Percentiles rank a stretch among this genome's conserved stretches.
Conservation (phyloP, 2,329 filamentous ascomycete genomes). For the Beauveria caledonica region DNA sequence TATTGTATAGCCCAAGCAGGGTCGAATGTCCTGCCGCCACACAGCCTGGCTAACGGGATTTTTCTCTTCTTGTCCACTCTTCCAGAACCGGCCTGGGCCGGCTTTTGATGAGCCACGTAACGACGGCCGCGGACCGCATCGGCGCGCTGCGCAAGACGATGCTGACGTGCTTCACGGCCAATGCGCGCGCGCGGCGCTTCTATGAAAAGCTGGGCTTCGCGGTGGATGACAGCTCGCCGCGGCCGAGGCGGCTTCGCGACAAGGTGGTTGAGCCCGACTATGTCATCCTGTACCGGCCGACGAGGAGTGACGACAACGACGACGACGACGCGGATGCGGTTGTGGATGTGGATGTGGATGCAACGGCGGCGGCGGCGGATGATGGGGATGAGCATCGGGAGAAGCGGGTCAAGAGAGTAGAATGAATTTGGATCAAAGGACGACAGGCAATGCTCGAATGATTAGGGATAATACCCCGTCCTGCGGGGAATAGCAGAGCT, state of each 20-base stretch:
- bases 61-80: neutral
- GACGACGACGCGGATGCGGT: neutral
- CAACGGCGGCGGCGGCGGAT: neutral
- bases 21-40: no score
- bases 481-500: neutral
- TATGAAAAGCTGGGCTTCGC: conserved; percentile 54
- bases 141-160: conserved; percentile 56
- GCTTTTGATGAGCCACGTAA: conserved; percentile 49
- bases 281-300: conserved; percentile 43
- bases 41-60: no score
- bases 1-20: no score
- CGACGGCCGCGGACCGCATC: conserved; percentile 44
- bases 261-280: conserved; percentile 49
- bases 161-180: conserved; percentile 64
- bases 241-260: conserved; percentile 42
- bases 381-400: neutral
- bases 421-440: neutral
- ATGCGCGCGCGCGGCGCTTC: conserved; percentile 47
- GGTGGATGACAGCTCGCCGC: conserved; percentile 47
- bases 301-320: neutral
- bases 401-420: neutral
- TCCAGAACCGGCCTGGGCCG: conserved; percentile 54
- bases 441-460: neutral
- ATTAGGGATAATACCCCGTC: neutral
- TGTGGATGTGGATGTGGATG: neutral